Percentiles rank a stretch among this genome's conserved stretches.
These are phyloP conservation scores for Pichia paraexigua DNA, from an alignment of 805 yeast species.

Conservation along the genomic window DNA sequence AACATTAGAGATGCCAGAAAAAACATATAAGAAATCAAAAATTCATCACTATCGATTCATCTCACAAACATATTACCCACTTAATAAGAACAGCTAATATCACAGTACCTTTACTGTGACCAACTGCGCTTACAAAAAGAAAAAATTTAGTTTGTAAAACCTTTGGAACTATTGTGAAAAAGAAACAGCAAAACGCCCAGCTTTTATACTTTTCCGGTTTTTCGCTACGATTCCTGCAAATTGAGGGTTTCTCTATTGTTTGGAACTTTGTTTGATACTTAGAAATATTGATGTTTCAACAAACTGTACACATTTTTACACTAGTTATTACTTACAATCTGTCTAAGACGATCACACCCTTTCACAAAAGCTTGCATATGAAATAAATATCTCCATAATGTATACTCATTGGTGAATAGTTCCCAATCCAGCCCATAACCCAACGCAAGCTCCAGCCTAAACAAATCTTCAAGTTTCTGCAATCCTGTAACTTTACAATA, in stretches of 20 bases:
- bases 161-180: too few relatives aligned
- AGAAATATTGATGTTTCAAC: too few relatives aligned
- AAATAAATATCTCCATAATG: slow-evolving; percentile 28
- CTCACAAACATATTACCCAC: not conserved
- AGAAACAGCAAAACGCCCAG: slow-evolving; percentile 12
- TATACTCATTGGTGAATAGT: slow-evolving; percentile 31
- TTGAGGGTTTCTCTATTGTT: not conserved
- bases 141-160: too few relatives aligned
- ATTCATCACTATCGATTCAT: slow-evolving; percentile 8
- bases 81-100: not conserved
- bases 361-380: slow-evolving; percentile 20
- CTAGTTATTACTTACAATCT: slow-evolving; percentile 1
- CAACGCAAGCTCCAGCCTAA: slow-evolving; percentile 32
- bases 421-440: slow-evolving; percentile 36
- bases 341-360: slow-evolving; percentile 3
- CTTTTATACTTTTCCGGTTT: not conserved
- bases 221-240: not conserved
- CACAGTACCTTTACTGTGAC: slow-evolving; percentile 2
- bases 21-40: slow-evolving; percentile 24
- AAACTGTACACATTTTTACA: not conserved
- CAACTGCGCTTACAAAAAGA: not conserved
- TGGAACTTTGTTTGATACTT: too few relatives aligned
- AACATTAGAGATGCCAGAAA: slow-evolving; percentile 94
- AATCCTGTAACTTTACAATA: slow-evolving; percentile 40
- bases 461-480: slow-evolving; percentile 31